Conservation (phyloP, 75 land plant species). For the Gnetum montanum region DNA sequence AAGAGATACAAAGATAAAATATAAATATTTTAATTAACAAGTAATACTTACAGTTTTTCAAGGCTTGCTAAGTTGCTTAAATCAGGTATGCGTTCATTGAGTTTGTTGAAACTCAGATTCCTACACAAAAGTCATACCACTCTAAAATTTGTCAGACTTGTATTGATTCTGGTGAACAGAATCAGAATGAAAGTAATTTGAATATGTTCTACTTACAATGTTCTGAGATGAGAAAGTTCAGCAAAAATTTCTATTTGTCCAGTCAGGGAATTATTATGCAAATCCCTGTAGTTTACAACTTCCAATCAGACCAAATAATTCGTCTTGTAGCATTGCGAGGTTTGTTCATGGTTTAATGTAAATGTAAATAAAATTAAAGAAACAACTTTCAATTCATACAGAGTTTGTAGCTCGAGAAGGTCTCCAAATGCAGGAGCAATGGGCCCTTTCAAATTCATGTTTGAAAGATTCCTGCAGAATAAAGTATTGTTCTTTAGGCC, state of each 20-base stretch:
- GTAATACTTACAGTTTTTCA: conserved; percentile 37
- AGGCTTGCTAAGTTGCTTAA: conserved; percentile 26
- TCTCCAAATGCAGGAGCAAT: conserved; percentile 48
- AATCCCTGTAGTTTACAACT: conserved; percentile 20
- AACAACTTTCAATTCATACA: too few relatives aligned
- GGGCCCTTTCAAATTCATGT: conserved; percentile 32
- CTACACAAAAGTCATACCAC: too few relatives aligned
- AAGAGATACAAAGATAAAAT: not conserved
- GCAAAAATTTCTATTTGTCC: conserved; percentile 44
- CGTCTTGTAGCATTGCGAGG: too few relatives aligned
- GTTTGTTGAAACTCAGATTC: conserved; percentile 59
- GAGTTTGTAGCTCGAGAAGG: conserved; percentile 35
- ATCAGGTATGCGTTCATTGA: conserved; percentile 42
- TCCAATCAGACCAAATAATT: not conserved
- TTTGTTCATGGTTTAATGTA: too few relatives aligned
- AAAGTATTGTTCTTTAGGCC: not conserved
- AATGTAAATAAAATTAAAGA: too few relatives aligned
- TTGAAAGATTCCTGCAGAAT: conserved; percentile 46
- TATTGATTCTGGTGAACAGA: too few relatives aligned
- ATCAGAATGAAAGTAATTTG: too few relatives aligned
- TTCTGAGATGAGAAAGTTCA: conserved; percentile 31
- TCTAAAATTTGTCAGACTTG: too few relatives aligned
- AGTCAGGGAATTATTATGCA: conserved; percentile 50
- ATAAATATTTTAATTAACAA: not conserved
- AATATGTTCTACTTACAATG: conserved; percentile 21